phyloP scores from a whole-genome alignment of 495 filamentous ascomycete species.

The Penicillium crystallinum region DNA sequence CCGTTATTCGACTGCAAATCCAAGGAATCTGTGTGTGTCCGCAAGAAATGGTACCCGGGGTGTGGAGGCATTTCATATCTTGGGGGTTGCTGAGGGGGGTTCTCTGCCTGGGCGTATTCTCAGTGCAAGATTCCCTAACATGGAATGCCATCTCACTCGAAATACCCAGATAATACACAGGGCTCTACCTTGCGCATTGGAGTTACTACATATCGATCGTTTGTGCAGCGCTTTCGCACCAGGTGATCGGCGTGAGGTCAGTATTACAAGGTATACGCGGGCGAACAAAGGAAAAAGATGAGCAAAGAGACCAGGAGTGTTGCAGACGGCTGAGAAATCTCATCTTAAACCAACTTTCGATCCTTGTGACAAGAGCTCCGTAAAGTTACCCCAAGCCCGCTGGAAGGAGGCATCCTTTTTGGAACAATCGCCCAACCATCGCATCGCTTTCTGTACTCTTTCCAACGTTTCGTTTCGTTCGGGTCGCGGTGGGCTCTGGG shows the following conservation, averaged over 20 bases:
- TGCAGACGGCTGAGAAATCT: background rate
- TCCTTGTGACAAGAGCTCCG: constrained; percentile 4
- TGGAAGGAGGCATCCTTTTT: background rate
- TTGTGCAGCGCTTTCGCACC: too few species aligned
- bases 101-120: too few species aligned
- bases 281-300: background rate
- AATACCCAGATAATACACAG: background rate
- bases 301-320: background rate
- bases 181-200: background rate
- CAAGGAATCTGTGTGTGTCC: too few species aligned
- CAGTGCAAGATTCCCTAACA: too few species aligned
- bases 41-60: too few species aligned
- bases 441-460: background rate
- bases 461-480: background rate
- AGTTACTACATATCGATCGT: background rate
- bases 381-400: background rate
- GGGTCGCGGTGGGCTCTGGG: background rate
- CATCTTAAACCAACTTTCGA: background rate
- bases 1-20: too few species aligned
- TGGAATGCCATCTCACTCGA: background rate
- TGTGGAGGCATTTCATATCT: too few species aligned
- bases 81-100: too few species aligned
- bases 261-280: background rate
- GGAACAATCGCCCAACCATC: background rate
- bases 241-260: background rate